Evolutionary conservation across 164 flowering plant species (phyloP), one percentile per base, ranked within the genome.

Genomic region (Macadamia integrifolia): DNA sequence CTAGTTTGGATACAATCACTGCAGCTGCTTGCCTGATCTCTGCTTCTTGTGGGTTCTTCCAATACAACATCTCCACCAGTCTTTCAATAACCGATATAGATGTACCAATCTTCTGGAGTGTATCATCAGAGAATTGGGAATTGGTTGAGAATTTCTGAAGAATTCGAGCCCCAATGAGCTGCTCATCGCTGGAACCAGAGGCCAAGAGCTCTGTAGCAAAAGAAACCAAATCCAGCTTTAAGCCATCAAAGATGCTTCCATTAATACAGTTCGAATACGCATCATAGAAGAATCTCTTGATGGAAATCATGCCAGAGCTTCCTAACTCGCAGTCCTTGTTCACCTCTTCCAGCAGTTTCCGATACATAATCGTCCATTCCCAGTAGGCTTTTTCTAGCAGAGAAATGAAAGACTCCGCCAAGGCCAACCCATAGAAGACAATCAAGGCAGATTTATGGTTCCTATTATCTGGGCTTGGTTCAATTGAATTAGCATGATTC

Each of bases 201-300:
- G 60, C 80, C 81, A 92, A 57, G 7, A 94, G 88, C 6, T 92
- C 97, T 83, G 84, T 84, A 1, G 86, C 84, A 66, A 94, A 92
- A 50, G 86, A 74, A 56, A 94, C 88, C 80, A 94, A 80, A 63
- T 94, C 97, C 99, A 94, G 89, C 60, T 86, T 88, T 77, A 94
- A 58, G 10, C 97, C 99, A 76, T 94, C 97, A 66, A 94, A 94
- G n/a, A 94, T 83, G 83, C 97, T 92, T 52, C 97, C 98, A 65
- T 89, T 81, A 12, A 90, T 82, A 66, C 93, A 84, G 66, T 70
- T 88, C 13, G 98, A 92, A 65, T 85, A 94, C 0, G 99, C 88
- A 76, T 94, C 97, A 69, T 92, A 94, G 80, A 94, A 94, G 76
- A 94, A 94, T 58, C 93, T 82, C 66, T 76, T 79, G 42, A 85